Evolutionary conservation across 2,329 filamentous ascomycete genomes (phyloP).

Genomic region (Cladosporium oxysporum): DNA sequence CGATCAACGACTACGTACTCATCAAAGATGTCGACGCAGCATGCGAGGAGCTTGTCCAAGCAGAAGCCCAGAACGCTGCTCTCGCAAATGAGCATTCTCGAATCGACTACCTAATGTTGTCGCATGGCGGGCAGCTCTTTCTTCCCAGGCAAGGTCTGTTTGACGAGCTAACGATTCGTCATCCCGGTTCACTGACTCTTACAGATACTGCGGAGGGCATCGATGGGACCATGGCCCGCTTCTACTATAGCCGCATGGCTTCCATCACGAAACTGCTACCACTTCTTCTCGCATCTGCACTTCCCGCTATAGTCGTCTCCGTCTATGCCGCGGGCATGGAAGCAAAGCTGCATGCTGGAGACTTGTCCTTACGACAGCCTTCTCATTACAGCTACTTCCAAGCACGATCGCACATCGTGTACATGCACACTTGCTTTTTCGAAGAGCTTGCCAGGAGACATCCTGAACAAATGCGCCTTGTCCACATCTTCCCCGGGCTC

Average conservation of each 20-base stretch:
- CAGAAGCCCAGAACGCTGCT: not conserved
- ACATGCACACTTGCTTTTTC: conserved; percentile 7
- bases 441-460: not conserved
- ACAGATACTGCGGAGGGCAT: not conserved
- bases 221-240: conserved; percentile 1
- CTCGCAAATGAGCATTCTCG: not conserved
- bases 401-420: not conserved
- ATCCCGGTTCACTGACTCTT: not conserved
- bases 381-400: conserved; percentile 2
- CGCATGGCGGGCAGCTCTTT: not conserved
- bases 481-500: conserved; percentile 3
- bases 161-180: not conserved
- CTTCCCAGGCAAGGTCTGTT: conserved; percentile 7
- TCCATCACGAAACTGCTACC: not conserved
- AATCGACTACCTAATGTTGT: conserved; percentile 2
- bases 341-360: not conserved
- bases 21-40: conserved; percentile 1
- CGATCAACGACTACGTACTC: not conserved
- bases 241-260: conserved; percentile 6
- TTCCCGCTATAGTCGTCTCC: not conserved
- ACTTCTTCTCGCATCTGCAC: not conserved
- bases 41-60: not conserved
- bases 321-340: conserved; percentile 4
- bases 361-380: not conserved
- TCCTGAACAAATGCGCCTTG: not conserved